Percentiles rank a stretch among this genome's conserved stretches.
Conservation (phyloP, 2,329 filamentous ascomycete species). For the Reticulascus tulasneorum region DNA sequence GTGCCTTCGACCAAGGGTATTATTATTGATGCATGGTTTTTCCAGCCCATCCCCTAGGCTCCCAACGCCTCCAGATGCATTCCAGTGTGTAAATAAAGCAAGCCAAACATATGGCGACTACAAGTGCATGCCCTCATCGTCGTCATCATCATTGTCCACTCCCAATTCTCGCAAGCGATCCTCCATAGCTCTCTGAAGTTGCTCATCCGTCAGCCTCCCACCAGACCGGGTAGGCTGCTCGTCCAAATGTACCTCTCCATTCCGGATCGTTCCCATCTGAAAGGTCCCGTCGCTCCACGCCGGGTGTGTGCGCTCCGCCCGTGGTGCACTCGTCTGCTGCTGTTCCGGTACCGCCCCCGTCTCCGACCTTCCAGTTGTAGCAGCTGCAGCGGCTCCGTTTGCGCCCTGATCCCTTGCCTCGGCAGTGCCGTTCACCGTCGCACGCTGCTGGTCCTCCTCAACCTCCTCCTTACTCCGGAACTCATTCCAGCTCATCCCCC, state of each 20-base stretch:
- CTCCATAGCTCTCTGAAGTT: conserved; percentile 53
- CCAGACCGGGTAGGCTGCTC: conserved; percentile 21
- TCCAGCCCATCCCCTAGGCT: neutral
- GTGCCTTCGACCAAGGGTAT: too few relatives aligned
- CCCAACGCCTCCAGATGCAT: neutral
- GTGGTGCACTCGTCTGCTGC: too few relatives aligned
- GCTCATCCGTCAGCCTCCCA: conserved; percentile 53
- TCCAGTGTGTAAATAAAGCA: neutral
- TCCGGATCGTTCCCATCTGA: conserved; percentile 53
- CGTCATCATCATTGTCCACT: conserved; percentile 38
- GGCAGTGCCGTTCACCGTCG: too few relatives aligned
- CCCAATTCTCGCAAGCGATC: conserved; percentile 46
- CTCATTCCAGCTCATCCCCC: conserved; percentile 55
- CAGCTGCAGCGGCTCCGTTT: too few relatives aligned
- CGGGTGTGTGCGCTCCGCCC: conserved; percentile 22
- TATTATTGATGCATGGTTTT: neutral
- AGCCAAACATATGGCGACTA: too few relatives aligned
- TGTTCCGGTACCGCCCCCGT: too few relatives aligned
- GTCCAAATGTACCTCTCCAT: conserved; percentile 46
- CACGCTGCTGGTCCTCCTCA: conserved; percentile 25
- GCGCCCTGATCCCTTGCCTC: neutral
- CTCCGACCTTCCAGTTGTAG: too few relatives aligned
- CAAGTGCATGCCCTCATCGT: conserved; percentile 60
- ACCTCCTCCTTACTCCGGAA: conserved; percentile 46
- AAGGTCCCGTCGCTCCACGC: conserved; percentile 64